Evolutionary conservation across 768 basidiomycete species (phyloP), one percentile per base, ranked within the genome.

Genomic region (Mycena polygramma): DNA sequence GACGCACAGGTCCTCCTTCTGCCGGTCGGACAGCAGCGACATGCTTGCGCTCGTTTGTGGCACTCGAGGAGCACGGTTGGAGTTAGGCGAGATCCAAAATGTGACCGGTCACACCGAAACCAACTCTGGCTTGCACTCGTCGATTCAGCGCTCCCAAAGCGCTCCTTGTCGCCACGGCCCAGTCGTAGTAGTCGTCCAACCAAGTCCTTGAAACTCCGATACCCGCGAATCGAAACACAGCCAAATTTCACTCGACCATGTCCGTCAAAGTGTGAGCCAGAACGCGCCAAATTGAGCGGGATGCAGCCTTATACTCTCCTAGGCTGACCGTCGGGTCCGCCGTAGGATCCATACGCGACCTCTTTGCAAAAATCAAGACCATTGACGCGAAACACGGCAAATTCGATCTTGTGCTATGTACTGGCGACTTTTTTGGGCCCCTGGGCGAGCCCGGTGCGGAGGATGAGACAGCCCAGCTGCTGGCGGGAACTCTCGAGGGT

Each of bases 351-450:
- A 89, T 98, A 76, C 81, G 85, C 39, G 87, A 89, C n/a, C 84
- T 97, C 36, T 92, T 95, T 75, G 79, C 88, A 66, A 98, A 96
- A 84, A 87, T 98, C 75, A 91, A 89, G 69, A 82, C 89, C 36
- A 94, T 98, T 73, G 91, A 99, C 82, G 85, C 90, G 63, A 98
- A 97, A 82, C 94, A 98, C 80, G 96, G 96, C 70, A 94, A 94
- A 78, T 98, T 99, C 77, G 93, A 95, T 76, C 86, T 94, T 64
- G 87, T 91, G 9, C 85, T 96, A 60, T 94, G 93, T 74, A 83
- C 85, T 9, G 95, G 95, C n/a, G 93, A 95, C 80, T 96, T 96
- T 81, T 95, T 96, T 79, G 92, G 92, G 7, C 86, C 85, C 2
- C 76, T 83, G n/a, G 82, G 81, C 35, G 77, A 74, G 20, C 74